phyloP scores from a whole-genome alignment of 1,139 yeast species.

The Taphrina wiesneri region DNA sequence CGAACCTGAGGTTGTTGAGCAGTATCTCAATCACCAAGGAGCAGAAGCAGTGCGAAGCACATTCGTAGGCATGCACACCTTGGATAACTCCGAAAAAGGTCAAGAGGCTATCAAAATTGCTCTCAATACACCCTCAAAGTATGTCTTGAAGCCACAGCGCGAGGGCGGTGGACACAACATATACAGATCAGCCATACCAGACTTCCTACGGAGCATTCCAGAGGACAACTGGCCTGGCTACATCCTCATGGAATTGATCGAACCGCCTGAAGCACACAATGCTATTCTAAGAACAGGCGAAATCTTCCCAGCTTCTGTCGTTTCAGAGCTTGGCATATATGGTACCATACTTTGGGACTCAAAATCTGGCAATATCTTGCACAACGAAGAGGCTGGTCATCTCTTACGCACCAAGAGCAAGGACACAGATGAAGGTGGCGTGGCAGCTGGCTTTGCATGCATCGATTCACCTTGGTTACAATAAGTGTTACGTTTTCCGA shows the following conservation, averaged over 20 bases:
- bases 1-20: slow-evolving; percentile 51
- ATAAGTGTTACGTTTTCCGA: neutral
- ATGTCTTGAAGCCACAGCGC: slow-evolving; percentile 91
- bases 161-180: slow-evolving; percentile 96
- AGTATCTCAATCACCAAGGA: slow-evolving; percentile 50
- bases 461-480: slow-evolving; percentile 54
- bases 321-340: slow-evolving; percentile 88
- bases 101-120: slow-evolving; percentile 66
- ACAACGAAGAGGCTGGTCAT: slow-evolving; percentile 77
- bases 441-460: slow-evolving; percentile 98
- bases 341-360: slow-evolving; percentile 80
- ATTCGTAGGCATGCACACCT: slow-evolving; percentile 81
- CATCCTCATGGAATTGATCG: slow-evolving; percentile 88
- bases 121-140: slow-evolving; percentile 63
- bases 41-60: slow-evolving; percentile 55
- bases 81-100: slow-evolving; percentile 72
- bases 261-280: slow-evolving; percentile 68
- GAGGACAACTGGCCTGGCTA: slow-evolving; percentile 84
- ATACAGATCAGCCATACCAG: slow-evolving; percentile 80
- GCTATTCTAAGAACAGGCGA: slow-evolving; percentile 68
- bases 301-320: slow-evolving; percentile 64
- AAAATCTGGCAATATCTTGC: slow-evolving; percentile 51
- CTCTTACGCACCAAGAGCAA: slow-evolving; percentile 84
- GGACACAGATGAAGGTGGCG: slow-evolving; percentile 93
- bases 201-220: slow-evolving; percentile 61